Conservation (phyloP, 768 basidiomycete species). For the Gloeopeniophorella convolvens region DNA sequence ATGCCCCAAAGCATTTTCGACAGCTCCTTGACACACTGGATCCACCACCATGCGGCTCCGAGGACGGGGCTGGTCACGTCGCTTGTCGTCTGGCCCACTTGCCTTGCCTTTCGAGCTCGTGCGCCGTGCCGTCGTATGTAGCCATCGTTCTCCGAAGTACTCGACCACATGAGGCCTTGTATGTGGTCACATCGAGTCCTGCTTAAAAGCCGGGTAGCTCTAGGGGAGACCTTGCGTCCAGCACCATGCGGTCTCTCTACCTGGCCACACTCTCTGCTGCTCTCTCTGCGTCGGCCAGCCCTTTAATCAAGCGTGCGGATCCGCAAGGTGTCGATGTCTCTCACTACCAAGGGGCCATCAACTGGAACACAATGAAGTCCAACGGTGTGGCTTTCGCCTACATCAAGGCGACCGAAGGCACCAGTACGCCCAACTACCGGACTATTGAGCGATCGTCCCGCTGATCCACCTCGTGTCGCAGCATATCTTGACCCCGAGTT, state of each 20-base stretch:
- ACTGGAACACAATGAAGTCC: slow-evolving; percentile 46
- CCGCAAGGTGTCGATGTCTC: slow-evolving; percentile 55
- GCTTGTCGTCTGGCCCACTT: not conserved
- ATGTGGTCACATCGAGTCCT: not conserved
- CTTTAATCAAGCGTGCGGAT: slow-evolving; percentile 30
- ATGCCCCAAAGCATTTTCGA: not conserved
- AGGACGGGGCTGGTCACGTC: not conserved
- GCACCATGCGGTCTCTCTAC: not conserved
- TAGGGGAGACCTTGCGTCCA: not conserved
- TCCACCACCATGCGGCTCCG: not conserved
- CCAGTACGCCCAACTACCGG: slow-evolving; percentile 29
- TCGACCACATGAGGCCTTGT: too few relatives aligned
- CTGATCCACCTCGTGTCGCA: slow-evolving; percentile 12
- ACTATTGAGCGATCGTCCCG: slow-evolving; percentile 3
- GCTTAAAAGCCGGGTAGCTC: not conserved
- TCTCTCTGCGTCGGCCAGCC: not conserved
- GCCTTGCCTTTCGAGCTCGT: not conserved
- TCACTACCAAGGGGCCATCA: slow-evolving; percentile 38
- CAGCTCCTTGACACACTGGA: not conserved
- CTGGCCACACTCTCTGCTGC: not conserved
- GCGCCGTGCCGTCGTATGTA: not conserved
- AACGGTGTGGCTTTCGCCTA: slow-evolving; percentile 51
- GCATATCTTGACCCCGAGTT: slow-evolving; percentile 39
- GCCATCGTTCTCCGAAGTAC: not conserved
- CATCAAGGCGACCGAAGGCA: slow-evolving; percentile 66